These are phyloP conservation scores for Aspergillus affinis DNA, from an alignment of 495 filamentous ascomycete genomes.

Conservation along the genomic window DNA sequence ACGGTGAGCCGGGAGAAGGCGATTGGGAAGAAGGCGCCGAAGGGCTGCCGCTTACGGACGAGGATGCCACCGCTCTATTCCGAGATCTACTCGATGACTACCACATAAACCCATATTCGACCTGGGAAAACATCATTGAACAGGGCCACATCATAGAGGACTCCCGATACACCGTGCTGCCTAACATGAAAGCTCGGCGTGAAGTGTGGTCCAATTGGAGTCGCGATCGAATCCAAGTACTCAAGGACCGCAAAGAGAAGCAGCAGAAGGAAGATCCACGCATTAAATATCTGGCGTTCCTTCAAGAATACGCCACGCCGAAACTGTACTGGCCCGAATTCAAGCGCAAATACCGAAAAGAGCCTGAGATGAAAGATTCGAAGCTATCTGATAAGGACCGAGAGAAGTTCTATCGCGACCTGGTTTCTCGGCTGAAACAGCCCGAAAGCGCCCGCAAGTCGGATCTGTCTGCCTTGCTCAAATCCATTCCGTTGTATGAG, in stretches of 20 bases:
- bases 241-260: slow-evolving; percentile 70
- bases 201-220: slow-evolving; percentile 84
- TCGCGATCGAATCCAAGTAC: slow-evolving; percentile 63
- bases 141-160: slow-evolving; percentile 84
- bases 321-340: slow-evolving; percentile 98
- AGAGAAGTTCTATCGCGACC: slow-evolving; percentile 88
- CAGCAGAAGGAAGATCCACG: slow-evolving; percentile 82
- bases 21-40: slow-evolving; percentile 72
- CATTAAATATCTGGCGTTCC: slow-evolving; percentile 79
- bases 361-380: slow-evolving; percentile 73
- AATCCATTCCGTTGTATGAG: slow-evolving; percentile 58
- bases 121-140: slow-evolving; percentile 85
- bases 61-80: slow-evolving; percentile 72
- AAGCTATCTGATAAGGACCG: slow-evolving; percentile 81
- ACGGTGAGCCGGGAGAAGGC: slow-evolving; percentile 62
- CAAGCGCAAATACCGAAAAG: slow-evolving; percentile 82
- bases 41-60: slow-evolving; percentile 63
- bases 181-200: slow-evolving; percentile 75
- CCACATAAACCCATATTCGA: slow-evolving; percentile 80
- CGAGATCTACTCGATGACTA: slow-evolving; percentile 82
- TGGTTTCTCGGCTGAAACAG: slow-evolving; percentile 75
- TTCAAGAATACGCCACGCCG: slow-evolving; percentile 76
- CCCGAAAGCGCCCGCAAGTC: slow-evolving; percentile 72
- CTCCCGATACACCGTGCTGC: slow-evolving; percentile 76
- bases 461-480: slow-evolving; percentile 76